Percentiles rank a stretch among this genome's conserved stretches.
Evolutionary conservation across 345 rosid species (phyloP).

Genomic region (Aurinia saxatilis): DNA sequence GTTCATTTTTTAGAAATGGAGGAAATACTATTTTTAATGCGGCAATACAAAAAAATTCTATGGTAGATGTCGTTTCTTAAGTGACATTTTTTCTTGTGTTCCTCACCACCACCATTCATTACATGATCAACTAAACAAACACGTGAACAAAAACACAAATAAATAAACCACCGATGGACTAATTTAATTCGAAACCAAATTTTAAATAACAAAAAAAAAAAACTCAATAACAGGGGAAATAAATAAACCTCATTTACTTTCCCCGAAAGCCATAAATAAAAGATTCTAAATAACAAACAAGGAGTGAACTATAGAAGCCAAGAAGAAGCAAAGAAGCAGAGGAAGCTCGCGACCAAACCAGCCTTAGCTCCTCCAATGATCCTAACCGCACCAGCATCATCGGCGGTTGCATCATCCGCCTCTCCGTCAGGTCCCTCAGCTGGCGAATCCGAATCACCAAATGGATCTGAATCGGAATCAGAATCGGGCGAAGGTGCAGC

Average conservation of each 20-base stretch:
- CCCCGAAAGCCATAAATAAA: conserved; percentile 16
- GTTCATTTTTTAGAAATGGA: too few species aligned
- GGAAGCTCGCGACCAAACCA: conserved; percentile 38
- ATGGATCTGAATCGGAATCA: not conserved
- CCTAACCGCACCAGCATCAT: conserved; percentile 44
- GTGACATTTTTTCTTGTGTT: not conserved
- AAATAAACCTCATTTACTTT: conserved; percentile 18
- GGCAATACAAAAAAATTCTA: too few species aligned
- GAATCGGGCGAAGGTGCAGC: conserved; percentile 24
- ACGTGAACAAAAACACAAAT: conserved; percentile 7
- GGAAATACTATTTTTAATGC: too few species aligned
- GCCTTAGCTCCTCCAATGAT: conserved; percentile 27
- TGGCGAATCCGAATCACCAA: conserved; percentile 52
- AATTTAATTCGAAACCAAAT: conserved; percentile 5
- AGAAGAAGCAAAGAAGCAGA: conserved; percentile 25
- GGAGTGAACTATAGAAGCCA: conserved; percentile 25
- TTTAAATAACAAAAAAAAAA: not conserved
- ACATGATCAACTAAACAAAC: conserved; percentile 17
- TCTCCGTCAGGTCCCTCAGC: conserved; percentile 57
- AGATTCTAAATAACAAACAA: not conserved
- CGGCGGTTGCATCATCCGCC: conserved; percentile 48
- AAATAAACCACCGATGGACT: conserved; percentile 2
- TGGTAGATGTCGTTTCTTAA: too few species aligned
- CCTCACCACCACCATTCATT: conserved; percentile 6
- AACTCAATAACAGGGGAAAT: not conserved